These are phyloP conservation scores for Boletellus deceptivus DNA, from an alignment of 1,284 basidiomycete genomes.

Conservation along the genomic window DNA sequence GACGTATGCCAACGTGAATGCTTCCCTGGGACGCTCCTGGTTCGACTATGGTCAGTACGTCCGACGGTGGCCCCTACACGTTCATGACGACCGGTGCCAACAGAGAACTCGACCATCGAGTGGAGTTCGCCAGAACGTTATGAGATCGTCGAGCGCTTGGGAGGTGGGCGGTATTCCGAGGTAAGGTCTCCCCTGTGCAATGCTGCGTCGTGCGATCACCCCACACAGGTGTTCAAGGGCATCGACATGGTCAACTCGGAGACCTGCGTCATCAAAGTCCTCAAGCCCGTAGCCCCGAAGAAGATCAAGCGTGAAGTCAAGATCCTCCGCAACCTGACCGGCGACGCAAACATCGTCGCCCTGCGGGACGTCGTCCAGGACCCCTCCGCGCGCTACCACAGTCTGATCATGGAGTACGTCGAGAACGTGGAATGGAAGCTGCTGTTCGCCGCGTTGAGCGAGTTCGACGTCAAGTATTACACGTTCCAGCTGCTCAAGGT, in stretches of 20 bases:
- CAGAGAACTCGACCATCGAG: conserved; percentile 71
- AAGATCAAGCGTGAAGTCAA: conserved; percentile 95
- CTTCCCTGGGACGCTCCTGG: conserved; percentile 44
- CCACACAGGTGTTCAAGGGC: conserved; percentile 75
- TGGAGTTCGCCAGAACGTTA: conserved; percentile 80
- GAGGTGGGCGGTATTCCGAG: conserved; percentile 80
- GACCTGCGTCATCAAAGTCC: conserved; percentile 84
- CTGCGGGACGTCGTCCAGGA: conserved; percentile 86
- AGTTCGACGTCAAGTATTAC: conserved; percentile 84
- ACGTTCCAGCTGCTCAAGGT: conserved; percentile 83
- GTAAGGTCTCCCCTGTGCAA: conserved; percentile 32
- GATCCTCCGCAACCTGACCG: conserved; percentile 83
- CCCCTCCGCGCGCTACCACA: conserved; percentile 70
- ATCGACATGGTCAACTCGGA: conserved; percentile 78
- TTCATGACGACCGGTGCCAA: conserved; percentile 5
- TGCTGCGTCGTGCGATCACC: neutral
- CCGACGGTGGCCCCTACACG: neutral
- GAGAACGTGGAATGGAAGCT: conserved; percentile 85
- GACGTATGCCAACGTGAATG: conserved; percentile 49
- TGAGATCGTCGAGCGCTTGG: conserved; percentile 77
- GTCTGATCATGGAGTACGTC: conserved; percentile 83
- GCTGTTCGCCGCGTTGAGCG: conserved; percentile 71
- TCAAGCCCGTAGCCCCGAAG: conserved; percentile 90
- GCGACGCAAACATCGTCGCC: conserved; percentile 83
- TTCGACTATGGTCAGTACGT: conserved; percentile 48